Evolutionary conservation across 208 protist genomes (phyloP).

Genomic region (Trichomonas vaginalis): DNA sequence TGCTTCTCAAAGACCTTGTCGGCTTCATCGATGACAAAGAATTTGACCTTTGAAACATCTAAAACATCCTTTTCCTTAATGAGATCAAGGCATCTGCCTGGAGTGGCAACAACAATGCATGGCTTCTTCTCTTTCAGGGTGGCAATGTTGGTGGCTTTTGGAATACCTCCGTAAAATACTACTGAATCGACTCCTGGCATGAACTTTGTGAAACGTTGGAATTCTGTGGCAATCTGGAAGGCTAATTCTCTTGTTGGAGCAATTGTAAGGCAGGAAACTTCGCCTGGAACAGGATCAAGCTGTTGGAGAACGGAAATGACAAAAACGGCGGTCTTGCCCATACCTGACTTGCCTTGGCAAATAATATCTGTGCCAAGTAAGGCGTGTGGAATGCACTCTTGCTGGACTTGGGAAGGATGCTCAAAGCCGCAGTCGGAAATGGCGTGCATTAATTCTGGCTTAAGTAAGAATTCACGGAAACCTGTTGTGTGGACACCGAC

Average conservation of each 20-base stretch:
- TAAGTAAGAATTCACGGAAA: constrained; percentile 96
- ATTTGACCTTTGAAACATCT: constrained; percentile 72
- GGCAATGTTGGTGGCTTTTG: constrained; percentile 51
- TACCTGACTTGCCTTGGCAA: constrained; percentile 91
- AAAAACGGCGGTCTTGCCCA: constrained; percentile 99
- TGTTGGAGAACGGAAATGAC: constrained; percentile 89
- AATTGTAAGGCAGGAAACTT: constrained; percentile 60
- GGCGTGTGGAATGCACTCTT: constrained; percentile 89
- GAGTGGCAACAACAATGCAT: constrained; percentile 88
- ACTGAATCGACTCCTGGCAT: constrained; percentile 68
- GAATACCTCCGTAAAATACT: constrained; percentile 87
- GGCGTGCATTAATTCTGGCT: constrained; percentile 86
- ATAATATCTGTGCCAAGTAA: constrained; percentile 89
- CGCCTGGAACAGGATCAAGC: constrained; percentile 63
- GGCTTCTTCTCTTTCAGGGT: constrained; percentile 57
- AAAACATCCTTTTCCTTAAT: constrained; percentile 63
- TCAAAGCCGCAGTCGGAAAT: constrained; percentile 76
- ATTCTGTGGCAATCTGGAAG: constrained; percentile 94
- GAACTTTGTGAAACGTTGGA: constrained; percentile 74
- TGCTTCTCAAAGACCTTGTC: constrained; percentile 68
- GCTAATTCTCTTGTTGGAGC: constrained; percentile 92
- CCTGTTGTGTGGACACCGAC: constrained; percentile 37
- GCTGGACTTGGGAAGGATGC: constrained; percentile 83
- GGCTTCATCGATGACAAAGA: constrained; percentile 97
- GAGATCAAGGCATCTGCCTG: constrained; percentile 77